These are phyloP conservation scores for Solanum chmielewskii DNA, from an alignment of 257 asterid genomes.

Conservation along the genomic window DNA sequence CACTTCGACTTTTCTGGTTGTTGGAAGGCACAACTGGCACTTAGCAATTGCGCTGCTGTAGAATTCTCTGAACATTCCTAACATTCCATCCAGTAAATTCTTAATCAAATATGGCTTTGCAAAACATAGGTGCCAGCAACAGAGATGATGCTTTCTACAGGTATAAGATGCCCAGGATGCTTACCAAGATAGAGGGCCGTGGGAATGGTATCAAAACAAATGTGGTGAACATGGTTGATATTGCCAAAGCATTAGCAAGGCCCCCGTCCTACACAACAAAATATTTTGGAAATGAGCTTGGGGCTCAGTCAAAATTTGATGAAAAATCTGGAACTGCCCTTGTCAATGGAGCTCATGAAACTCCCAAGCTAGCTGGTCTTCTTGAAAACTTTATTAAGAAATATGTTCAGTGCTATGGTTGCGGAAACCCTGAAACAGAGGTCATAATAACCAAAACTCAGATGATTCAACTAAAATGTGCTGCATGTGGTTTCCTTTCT, in stretches of 20 bases:
- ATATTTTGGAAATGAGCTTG: slow-evolving; percentile 14
- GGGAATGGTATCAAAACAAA: slow-evolving; percentile 16
- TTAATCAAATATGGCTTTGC: slow-evolving; percentile 12
- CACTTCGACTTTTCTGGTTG: background rate
- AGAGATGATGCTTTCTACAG: slow-evolving; percentile 20
- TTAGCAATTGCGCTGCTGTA: background rate
- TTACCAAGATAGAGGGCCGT: slow-evolving; percentile 15
- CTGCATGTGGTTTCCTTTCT: slow-evolving; percentile 19
- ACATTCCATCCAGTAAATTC: background rate
- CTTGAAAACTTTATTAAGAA: slow-evolving; percentile 13
- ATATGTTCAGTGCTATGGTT: slow-evolving; percentile 18
- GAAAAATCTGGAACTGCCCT: slow-evolving; percentile 13
- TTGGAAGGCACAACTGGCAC: background rate
- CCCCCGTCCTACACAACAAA: slow-evolving; percentile 13
- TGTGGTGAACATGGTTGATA: slow-evolving; percentile 14
- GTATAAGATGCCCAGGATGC: slow-evolving; percentile 17
- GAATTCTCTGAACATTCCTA: background rate
- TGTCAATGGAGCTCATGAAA: slow-evolving; percentile 17
- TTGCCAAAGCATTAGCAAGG: slow-evolving; percentile 14
- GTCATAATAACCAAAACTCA: slow-evolving; percentile 6
- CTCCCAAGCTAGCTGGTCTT: slow-evolving; percentile 15
- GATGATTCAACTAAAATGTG: slow-evolving; percentile 14
- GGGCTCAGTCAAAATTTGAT: slow-evolving; percentile 17
- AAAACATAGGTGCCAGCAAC: slow-evolving; percentile 13
- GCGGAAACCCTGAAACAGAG: slow-evolving; percentile 20